Percentiles rank a stretch among this genome's conserved stretches.
Evolutionary conservation across 2,329 filamentous ascomycete genomes (phyloP).

Genomic region (Colletotrichum sp.): DNA sequence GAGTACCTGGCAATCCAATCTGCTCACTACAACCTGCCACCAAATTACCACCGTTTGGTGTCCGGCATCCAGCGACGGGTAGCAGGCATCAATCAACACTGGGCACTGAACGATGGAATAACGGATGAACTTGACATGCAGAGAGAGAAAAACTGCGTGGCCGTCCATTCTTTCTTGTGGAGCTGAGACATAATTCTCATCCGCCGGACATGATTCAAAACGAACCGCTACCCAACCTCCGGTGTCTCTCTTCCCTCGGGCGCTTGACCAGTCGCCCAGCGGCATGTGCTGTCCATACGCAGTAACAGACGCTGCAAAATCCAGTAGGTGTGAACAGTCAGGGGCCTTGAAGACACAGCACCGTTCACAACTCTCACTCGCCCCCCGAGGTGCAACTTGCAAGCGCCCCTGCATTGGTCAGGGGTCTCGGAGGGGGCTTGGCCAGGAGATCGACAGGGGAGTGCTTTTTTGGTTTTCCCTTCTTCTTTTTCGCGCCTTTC

Average conservation of each 20-base stretch:
- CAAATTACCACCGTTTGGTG: slow-evolving; percentile 2
- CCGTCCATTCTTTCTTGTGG: slow-evolving; percentile 15
- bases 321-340: background rate
- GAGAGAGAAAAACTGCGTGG: background rate
- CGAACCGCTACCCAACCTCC: background rate
- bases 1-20: background rate
- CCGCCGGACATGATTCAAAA: background rate
- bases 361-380: background rate
- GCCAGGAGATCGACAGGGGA: slow-evolving; percentile 9
- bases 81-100: background rate
- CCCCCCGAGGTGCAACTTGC: background rate
- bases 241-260: background rate
- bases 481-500: background rate
- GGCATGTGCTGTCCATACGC: background rate
- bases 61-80: background rate
- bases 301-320: background rate
- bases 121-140: background rate
- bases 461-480: background rate
- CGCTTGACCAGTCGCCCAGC: background rate
- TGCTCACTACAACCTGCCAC: background rate
- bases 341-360: background rate
- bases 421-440: background rate
- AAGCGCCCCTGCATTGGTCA: slow-evolving; percentile 12
- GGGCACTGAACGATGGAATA: background rate
- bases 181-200: background rate